These are phyloP conservation scores for Rutstroemia sp. DNA, from an alignment of 2,329 filamentous ascomycete genomes.

Conservation along the genomic window DNA sequence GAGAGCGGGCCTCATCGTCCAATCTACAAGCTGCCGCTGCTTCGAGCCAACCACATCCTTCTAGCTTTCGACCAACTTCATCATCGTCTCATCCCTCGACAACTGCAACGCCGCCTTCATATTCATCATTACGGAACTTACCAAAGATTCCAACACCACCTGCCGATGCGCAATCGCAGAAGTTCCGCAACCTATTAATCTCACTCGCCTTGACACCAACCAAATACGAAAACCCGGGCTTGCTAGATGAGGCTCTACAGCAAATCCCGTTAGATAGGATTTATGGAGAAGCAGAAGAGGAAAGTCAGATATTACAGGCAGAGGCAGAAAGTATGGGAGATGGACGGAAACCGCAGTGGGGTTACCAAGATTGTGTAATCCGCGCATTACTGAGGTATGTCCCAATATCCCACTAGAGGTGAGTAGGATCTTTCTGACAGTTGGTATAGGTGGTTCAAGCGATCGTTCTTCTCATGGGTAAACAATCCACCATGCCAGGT, in stretches of 20 bases:
- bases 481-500: slow-evolving; percentile 84
- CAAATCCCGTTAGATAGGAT: slow-evolving; percentile 84
- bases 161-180: slow-evolving; percentile 60
- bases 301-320: slow-evolving; percentile 78
- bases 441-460: slow-evolving; percentile 82
- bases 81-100: slow-evolving; percentile 32
- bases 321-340: slow-evolving; percentile 82
- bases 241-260: slow-evolving; percentile 85
- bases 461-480: slow-evolving; percentile 91
- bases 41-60: slow-evolving; percentile 5
- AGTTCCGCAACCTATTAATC: slow-evolving; percentile 75
- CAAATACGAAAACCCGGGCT: slow-evolving; percentile 92
- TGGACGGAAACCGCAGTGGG: slow-evolving; percentile 79
- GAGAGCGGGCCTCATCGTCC: slow-evolving; percentile 43
- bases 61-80: slow-evolving; percentile 38
- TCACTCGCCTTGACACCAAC: slow-evolving; percentile 81
- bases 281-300: slow-evolving; percentile 90
- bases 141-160: slow-evolving; percentile 71
- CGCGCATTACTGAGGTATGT: slow-evolving; percentile 73
- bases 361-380: slow-evolving; percentile 95
- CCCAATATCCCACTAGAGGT: slow-evolving; percentile 11
- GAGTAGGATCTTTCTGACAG: slow-evolving; percentile 12
- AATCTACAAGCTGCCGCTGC: slow-evolving; percentile 34
- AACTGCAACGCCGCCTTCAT: slow-evolving; percentile 45
- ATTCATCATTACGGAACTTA: slow-evolving; percentile 54